Conservation (phyloP, 331 rosid species). For the Malus hybrid region DNA sequence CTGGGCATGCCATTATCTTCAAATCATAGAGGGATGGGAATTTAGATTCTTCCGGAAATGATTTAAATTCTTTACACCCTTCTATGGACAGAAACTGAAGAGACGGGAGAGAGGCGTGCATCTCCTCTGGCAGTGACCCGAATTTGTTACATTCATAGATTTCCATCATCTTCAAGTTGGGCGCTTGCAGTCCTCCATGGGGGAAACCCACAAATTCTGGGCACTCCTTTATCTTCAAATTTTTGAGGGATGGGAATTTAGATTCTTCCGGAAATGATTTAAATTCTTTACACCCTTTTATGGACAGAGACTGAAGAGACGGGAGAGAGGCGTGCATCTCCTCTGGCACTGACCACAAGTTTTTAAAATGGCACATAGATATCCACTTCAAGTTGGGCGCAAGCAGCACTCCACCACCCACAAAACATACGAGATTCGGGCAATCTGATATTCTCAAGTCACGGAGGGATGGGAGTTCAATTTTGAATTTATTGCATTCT, state of each 20-base stretch:
- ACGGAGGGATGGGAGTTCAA: background rate
- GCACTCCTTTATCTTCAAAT: too few species aligned
- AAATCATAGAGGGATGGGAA: too few species aligned
- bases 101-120: too few species aligned
- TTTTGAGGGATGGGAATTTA: too few species aligned
- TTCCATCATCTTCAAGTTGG: rapidly evolving
- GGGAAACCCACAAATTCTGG: too few species aligned
- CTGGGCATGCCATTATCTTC: too few species aligned
- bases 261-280: background rate
- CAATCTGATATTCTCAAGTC: background rate
- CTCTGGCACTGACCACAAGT: background rate
- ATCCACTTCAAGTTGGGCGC: background rate
- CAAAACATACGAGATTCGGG: background rate
- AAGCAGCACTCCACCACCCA: background rate
- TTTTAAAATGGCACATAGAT: rapidly evolving
- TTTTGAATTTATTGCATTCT: background rate
- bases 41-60: too few species aligned
- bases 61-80: too few species aligned
- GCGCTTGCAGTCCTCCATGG: background rate
- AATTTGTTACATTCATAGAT: background rate
- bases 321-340: background rate
- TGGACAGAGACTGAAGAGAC: background rate
- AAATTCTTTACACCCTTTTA: background rate
- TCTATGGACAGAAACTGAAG: too few species aligned
- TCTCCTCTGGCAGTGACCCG: too few species aligned